phyloP scores from a whole-genome alignment of 306 rosid species.

The Quercus dentata region DNA sequence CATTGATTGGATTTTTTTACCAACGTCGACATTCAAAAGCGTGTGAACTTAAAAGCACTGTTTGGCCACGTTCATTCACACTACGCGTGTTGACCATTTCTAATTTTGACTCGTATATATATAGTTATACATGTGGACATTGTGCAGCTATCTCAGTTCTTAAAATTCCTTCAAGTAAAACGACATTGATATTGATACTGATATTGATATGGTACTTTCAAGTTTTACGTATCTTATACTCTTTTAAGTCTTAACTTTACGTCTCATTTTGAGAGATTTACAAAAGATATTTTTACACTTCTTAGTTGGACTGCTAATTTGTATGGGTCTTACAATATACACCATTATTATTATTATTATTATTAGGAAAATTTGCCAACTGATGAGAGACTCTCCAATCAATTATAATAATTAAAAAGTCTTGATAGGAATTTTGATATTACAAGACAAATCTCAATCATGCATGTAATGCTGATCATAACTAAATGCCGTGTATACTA shows the following conservation, averaged over 20 bases:
- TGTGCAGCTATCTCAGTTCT: conserved; percentile 7
- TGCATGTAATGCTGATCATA: no score
- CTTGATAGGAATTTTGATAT: not conserved
- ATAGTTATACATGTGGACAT: not conserved
- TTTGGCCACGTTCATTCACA: not conserved
- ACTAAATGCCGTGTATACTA: not conserved
- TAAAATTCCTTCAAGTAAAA: not conserved
- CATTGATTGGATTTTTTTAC: conserved; percentile 34
- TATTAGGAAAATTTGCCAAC: not conserved
- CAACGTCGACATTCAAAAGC: conserved; percentile 16
- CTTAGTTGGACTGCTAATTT: not conserved
- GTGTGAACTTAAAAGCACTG: conserved; percentile 17
- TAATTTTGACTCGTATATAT: conserved; percentile 19
- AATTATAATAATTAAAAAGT: not conserved
- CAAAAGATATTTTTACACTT: not conserved
- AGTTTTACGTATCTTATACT: not conserved
- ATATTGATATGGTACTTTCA: not conserved
- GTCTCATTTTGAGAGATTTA: not conserved
- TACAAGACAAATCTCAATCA: not conserved
- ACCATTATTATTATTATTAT: not conserved
- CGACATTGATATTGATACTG: not conserved
- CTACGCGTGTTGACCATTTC: conserved; percentile 32
- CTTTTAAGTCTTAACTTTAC: not conserved
- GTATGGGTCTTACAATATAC: not conserved
- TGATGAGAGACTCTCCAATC: not conserved